Evolutionary conservation across 768 basidiomycete genomes (phyloP).

Genomic region (Rhodosporidiobolus sp.): DNA sequence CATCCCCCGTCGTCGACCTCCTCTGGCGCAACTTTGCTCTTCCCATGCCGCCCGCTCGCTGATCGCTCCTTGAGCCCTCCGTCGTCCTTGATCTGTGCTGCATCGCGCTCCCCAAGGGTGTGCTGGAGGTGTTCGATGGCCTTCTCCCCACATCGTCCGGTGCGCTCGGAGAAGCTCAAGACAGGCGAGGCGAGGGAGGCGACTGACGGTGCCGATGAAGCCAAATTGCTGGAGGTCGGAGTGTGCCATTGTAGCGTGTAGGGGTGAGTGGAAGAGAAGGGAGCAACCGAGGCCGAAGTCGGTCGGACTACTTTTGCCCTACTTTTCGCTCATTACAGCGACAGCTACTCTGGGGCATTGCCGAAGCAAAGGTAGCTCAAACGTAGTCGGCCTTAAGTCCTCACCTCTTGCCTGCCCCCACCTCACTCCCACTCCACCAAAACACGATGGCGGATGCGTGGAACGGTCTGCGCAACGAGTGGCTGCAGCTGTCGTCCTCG

Average conservation of each 20-base stretch:
- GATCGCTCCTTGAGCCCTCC: no score
- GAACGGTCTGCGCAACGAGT: conserved; percentile 48
- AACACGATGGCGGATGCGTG: neutral
- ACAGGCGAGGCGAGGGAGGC: neutral
- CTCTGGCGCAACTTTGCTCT: no score
- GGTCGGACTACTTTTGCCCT: no score
- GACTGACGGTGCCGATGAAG: conserved; percentile 27
- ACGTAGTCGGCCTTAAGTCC: neutral
- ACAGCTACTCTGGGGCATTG: no score
- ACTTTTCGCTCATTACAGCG: no score
- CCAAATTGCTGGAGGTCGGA: conserved; percentile 1
- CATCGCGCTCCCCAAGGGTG: no score
- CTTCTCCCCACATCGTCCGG: neutral
- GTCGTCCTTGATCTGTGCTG: no score
- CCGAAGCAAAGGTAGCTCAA: neutral
- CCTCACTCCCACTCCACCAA: neutral
- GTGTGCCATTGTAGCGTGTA: neutral
- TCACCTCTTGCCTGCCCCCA: neutral
- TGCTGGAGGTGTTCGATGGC: no score
- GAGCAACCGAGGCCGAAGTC: neutral
- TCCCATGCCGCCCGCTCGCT: no score
- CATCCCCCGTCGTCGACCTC: no score
- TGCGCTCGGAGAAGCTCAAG: neutral
- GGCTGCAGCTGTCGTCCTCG: conserved; percentile 46
- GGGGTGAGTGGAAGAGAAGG: neutral